Evolutionary conservation across 495 filamentous ascomycete genomes (phyloP).

Genomic region (Daldinia decipiens): DNA sequence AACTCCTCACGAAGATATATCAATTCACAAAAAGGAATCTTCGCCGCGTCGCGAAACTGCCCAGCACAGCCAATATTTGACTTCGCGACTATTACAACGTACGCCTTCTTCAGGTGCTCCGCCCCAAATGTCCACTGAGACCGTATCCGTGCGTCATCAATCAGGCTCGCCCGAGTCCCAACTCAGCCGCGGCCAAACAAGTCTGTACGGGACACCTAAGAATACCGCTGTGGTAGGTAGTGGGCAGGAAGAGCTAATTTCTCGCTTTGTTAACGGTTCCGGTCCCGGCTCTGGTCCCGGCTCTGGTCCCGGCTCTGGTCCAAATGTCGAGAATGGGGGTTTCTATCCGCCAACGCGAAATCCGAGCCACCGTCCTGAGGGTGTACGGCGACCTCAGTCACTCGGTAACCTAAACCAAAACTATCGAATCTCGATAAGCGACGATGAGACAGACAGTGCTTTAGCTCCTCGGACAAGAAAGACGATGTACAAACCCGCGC

Average conservation of each 20-base stretch:
- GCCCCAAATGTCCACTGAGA: constrained; percentile 68
- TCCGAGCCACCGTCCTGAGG: constrained; percentile 28
- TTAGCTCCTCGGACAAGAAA: constrained; percentile 50
- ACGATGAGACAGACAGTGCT: constrained; percentile 54
- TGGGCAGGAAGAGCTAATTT: constrained; percentile 59
- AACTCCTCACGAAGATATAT: constrained; percentile 35
- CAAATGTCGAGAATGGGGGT: constrained; percentile 43
- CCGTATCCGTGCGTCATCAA: constrained; percentile 58
- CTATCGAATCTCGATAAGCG: constrained; percentile 41
- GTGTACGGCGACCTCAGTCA: constrained; percentile 49
- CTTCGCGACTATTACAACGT: constrained; percentile 67
- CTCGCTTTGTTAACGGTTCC: constrained; percentile 62
- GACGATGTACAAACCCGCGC: constrained; percentile 45
- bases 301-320: constrained; percentile 50
- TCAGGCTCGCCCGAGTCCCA: constrained; percentile 56
- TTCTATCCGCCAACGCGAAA: constrained; percentile 40
- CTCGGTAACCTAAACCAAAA: constrained; percentile 51
- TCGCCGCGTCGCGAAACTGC: constrained; percentile 45
- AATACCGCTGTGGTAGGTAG: constrained; percentile 53
- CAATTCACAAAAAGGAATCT: constrained; percentile 36
- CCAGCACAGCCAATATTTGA: constrained; percentile 60
- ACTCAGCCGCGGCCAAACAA: constrained; percentile 50
- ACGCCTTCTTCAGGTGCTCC: constrained; percentile 64
- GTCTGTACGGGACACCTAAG: constrained; percentile 54
- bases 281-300: constrained; percentile 51